Percentiles rank a stretch among this genome's conserved stretches.
These are phyloP conservation scores for Rhododendron henanense DNA, from an alignment of 148 eudicot genomes.

Conservation along the genomic window DNA sequence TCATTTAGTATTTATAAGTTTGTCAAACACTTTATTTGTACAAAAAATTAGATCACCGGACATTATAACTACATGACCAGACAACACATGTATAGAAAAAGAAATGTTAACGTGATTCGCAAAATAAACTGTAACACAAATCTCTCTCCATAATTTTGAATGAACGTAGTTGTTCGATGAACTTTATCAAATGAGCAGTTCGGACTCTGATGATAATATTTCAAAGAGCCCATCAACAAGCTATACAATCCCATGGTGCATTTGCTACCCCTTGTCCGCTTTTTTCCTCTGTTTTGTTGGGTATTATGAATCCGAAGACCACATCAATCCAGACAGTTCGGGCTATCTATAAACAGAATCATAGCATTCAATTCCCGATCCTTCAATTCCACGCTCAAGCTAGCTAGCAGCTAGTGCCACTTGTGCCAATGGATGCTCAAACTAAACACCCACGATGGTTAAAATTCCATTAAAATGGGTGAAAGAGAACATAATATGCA, in stretches of 20 bases:
- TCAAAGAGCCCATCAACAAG: background rate
- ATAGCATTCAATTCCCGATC: background rate
- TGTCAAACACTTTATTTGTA: too few species aligned
- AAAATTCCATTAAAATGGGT: background rate
- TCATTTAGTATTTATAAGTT: too few species aligned
- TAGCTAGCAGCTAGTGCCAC: background rate
- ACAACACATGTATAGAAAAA: too few species aligned
- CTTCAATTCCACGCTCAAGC: background rate
- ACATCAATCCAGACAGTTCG: background rate
- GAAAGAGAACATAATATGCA: background rate
- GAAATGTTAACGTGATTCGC: background rate
- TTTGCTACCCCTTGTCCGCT: background rate
- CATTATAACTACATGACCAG: too few species aligned
- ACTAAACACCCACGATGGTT: background rate
- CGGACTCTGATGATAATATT: background rate
- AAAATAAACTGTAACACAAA: background rate
- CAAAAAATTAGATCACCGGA: too few species aligned
- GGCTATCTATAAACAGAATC: background rate
- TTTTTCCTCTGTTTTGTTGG: background rate
- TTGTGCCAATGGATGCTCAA: background rate
- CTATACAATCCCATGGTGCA: background rate
- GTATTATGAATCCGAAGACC: background rate
- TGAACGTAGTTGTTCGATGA: too few species aligned
- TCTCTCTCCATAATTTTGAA: background rate
- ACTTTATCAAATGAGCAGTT: background rate